Evolutionary conservation across 2,329 filamentous ascomycete species (phyloP).

Genomic region (Cyphellophora europaea): DNA sequence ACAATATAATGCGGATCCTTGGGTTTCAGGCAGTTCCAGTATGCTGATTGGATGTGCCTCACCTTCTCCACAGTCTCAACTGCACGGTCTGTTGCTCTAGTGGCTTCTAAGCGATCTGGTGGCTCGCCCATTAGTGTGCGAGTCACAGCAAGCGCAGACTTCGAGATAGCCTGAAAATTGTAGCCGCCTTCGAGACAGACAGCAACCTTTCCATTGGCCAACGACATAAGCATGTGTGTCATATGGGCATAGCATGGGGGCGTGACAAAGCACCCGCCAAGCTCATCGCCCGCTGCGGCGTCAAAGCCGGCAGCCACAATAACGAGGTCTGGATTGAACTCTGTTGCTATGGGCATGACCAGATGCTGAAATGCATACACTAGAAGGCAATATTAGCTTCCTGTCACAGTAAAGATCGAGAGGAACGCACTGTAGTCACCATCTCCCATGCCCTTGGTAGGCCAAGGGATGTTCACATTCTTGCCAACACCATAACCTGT

Average conservation of each 20-base stretch:
- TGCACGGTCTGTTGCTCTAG: constrained; percentile 40
- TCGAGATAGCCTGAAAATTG: constrained; percentile 84
- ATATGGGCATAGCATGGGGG: constrained; percentile 92
- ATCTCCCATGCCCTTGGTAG: constrained; percentile 71
- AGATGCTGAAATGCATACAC: constrained; percentile 93
- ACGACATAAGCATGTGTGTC: constrained; percentile 98
- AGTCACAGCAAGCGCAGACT: constrained; percentile 83
- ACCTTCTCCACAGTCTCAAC: constrained; percentile 50
- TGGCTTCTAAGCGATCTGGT: constrained; percentile 50
- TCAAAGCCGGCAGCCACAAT: constrained; percentile 94
- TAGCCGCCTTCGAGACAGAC: constrained; percentile 95
- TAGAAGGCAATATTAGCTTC: no score
- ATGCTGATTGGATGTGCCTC: constrained; percentile 50
- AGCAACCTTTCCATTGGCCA: constrained; percentile 79
- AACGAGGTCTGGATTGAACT: constrained; percentile 89
- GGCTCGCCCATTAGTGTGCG: constrained; percentile 92
- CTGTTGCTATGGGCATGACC: constrained; percentile 88
- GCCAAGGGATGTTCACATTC: constrained; percentile 65
- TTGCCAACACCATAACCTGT: constrained; percentile 48
- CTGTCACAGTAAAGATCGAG: no score
- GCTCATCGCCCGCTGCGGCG: constrained; percentile 82
- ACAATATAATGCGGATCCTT: constrained; percentile 30
- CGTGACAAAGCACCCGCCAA: constrained; percentile 87
- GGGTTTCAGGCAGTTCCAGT: constrained; percentile 83
- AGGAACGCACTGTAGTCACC: constrained; percentile 91